phyloP scores from a whole-genome alignment of 169 alveolate genomes.

The Plasmodium sp. region DNA sequence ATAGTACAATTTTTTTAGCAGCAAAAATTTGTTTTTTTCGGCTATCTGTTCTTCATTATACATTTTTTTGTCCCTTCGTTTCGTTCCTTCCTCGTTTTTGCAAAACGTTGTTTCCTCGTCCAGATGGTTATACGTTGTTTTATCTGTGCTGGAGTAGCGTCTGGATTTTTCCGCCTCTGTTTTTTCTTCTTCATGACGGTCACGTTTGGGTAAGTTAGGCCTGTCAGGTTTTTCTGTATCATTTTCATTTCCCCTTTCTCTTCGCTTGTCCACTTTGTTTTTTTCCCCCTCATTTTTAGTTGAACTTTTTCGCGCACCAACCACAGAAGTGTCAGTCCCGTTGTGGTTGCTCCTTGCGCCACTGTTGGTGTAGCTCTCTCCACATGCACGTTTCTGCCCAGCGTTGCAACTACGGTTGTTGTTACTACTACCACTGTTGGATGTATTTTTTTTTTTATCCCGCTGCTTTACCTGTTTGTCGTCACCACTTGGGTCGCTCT shows the following conservation, averaged over 20 bases:
- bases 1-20: constrained; percentile 2
- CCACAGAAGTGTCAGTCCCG: not conserved
- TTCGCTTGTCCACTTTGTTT: not conserved
- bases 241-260: not conserved
- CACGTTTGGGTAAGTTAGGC: not conserved
- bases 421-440: not conserved
- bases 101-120: not conserved
- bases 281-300: not conserved
- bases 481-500: not conserved
- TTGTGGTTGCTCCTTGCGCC: not conserved
- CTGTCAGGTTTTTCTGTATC: not conserved
- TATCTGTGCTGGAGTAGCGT: not conserved
- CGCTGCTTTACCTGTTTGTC: not conserved
- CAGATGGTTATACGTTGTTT: not conserved
- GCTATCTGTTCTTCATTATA: not conserved
- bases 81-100: not conserved
- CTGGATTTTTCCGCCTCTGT: not conserved
- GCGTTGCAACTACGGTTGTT: not conserved
- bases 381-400: not conserved
- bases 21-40: not conserved
- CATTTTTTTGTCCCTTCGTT: not conserved
- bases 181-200: not conserved
- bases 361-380: not conserved
- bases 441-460: not conserved
- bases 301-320: not conserved